Evolutionary conservation across 1,284 basidiomycete genomes (phyloP).

Genomic region (Melampsora larici-populina): DNA sequence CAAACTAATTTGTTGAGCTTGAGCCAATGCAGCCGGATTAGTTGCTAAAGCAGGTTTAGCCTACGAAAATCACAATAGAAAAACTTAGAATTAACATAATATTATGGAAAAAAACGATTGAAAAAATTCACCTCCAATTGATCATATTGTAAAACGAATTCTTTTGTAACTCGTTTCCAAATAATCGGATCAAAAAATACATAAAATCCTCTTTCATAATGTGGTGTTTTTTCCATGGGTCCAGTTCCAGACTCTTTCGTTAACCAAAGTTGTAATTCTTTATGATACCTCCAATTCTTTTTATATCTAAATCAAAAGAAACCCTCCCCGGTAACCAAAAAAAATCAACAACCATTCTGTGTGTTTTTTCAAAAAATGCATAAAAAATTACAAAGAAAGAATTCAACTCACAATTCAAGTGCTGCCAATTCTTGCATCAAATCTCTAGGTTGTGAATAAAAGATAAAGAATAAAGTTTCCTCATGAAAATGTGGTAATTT

Average conservation of each 20-base stretch:
- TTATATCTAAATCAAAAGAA: constrained; percentile 58
- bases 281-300: constrained; percentile 97
- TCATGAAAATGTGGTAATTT: constrained; percentile 89
- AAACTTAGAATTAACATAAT: not conserved
- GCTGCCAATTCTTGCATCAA: constrained; percentile 91
- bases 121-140: constrained; percentile 68
- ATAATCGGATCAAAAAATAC: constrained; percentile 87
- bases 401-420: constrained; percentile 71
- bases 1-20: constrained; percentile 30
- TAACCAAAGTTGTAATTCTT: constrained; percentile 89
- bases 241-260: constrained; percentile 83
- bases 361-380: not conserved
- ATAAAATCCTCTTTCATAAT: constrained; percentile 82
- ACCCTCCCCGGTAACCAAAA: not conserved
- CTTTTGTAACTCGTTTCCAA: constrained; percentile 69
- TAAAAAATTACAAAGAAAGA: not conserved
- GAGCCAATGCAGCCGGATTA: constrained; percentile 36
- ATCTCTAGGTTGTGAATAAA: constrained; percentile 91
- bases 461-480: constrained; percentile 98
- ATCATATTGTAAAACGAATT: constrained; percentile 78
- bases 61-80: not conserved
- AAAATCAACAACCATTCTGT: not conserved
- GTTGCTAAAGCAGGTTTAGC: constrained; percentile 42
- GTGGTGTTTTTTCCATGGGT: constrained; percentile 79
- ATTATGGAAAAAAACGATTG: not conserved